Percentiles rank a stretch among this genome's conserved stretches.
Evolutionary conservation across 331 rosid species (phyloP).

Genomic region (Quercus phellos): DNA sequence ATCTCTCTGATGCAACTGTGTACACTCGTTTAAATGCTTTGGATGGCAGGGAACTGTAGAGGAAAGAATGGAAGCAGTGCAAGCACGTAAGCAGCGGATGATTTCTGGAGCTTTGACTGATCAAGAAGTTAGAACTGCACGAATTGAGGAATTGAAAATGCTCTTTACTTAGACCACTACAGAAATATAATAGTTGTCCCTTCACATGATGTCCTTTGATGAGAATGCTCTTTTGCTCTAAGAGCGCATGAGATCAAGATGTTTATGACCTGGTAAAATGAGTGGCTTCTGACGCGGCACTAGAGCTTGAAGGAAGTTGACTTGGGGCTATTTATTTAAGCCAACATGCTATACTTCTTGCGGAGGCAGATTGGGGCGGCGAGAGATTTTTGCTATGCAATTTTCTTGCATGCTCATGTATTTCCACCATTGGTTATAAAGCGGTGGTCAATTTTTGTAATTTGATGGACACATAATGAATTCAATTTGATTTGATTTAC

Average conservation of each 20-base stretch:
- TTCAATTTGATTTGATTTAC: not conserved
- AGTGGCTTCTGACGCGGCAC: constrained; percentile 16
- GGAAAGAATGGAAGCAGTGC: constrained; percentile 95
- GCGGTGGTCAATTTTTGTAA: not conserved
- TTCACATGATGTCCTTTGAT: not conserved
- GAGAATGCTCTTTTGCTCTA: not conserved
- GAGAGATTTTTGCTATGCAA: not conserved
- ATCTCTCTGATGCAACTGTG: not conserved
- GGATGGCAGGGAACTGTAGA: constrained; percentile 78
- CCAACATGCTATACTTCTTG: not conserved
- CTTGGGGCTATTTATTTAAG: not conserved
- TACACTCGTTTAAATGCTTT: constrained; percentile 12
- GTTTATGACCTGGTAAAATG: not conserved
- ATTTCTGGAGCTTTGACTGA: constrained; percentile 94
- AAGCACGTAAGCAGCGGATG: constrained; percentile 86
- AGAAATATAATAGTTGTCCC: constrained; percentile 6
- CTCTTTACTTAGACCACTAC: constrained; percentile 54
- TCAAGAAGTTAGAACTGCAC: constrained; percentile 87
- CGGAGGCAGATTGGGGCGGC: not conserved
- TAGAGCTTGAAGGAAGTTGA: constrained; percentile 12
- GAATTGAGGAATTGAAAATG: constrained; percentile 92
- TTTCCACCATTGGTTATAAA: not conserved
- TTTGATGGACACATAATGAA: not conserved
- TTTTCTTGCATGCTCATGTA: not conserved
- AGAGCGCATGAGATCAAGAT: constrained; percentile 3